Evolutionary conservation across 2,329 filamentous ascomycete species (phyloP).

Genomic region (Pyricularia sp.): DNA sequence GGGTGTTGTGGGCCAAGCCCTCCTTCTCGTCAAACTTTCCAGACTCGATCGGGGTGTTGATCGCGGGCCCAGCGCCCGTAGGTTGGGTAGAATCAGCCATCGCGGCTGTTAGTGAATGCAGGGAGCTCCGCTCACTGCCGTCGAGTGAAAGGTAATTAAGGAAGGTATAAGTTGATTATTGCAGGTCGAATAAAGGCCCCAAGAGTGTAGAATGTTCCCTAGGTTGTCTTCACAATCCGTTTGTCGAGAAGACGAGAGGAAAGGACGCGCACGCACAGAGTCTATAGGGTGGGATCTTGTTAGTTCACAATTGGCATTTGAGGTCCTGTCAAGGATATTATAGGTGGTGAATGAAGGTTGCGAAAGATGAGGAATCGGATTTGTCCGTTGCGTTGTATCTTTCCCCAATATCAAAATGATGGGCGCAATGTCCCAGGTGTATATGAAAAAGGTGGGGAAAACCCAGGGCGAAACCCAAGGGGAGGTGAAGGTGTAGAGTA

Average conservation of each 20-base stretch:
- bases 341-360: not conserved
- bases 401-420: not conserved
- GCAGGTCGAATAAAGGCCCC: not conserved
- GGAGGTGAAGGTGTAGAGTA: not conserved
- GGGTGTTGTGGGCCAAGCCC: slow-evolving; percentile 14
- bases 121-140: slow-evolving; percentile 16
- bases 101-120: slow-evolving; percentile 17
- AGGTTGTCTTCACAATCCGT: not conserved
- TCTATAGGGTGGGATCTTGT: not conserved
- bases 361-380: too few relatives aligned
- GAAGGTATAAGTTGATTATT: slow-evolving; percentile 2
- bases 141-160: slow-evolving; percentile 7
- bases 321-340: not conserved
- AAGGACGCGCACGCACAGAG: slow-evolving; percentile 4
- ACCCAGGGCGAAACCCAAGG: not conserved
- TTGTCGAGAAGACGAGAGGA: not conserved
- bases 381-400: not conserved
- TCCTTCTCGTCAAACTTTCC: slow-evolving; percentile 58
- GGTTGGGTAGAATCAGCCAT: slow-evolving; percentile 48
- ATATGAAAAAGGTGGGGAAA: not conserved
- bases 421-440: not conserved
- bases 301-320: not conserved
- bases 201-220: not conserved
- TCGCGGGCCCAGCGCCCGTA: slow-evolving; percentile 37
- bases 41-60: slow-evolving; percentile 56